These are phyloP conservation scores for Takashimella koratensis DNA, from an alignment of 1,284 basidiomycete species.

Conservation along the genomic window DNA sequence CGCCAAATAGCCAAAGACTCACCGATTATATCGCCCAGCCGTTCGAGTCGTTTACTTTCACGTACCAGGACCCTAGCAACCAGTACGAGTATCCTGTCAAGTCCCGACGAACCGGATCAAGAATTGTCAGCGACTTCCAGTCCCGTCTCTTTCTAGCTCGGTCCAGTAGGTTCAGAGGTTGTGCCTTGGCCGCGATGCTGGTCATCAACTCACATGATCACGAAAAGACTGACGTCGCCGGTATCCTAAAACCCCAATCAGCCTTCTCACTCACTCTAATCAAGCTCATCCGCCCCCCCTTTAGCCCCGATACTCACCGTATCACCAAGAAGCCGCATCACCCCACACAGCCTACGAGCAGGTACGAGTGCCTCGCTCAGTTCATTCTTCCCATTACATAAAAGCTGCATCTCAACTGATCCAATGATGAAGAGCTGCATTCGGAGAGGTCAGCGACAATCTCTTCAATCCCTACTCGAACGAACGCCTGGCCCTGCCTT, in stretches of 20 bases:
- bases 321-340: conserved; percentile 7
- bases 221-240: background rate
- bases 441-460: conserved; percentile 2
- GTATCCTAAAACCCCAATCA: no score
- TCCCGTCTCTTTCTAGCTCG: no score
- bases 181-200: no score
- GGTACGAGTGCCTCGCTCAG: conserved; percentile 10
- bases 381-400: conserved; percentile 8
- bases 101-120: no score
- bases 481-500: no score
- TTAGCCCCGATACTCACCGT: background rate
- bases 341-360: conserved; percentile 12
- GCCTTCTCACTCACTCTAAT: no score
- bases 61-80: conserved; percentile 9
- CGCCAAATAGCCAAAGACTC: conserved; percentile 1
- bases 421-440: conserved; percentile 14
- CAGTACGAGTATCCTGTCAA: conserved; percentile 8
- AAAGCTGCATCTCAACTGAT: conserved; percentile 9
- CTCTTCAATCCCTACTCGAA: no score
- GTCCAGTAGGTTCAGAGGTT: background rate
- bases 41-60: conserved; percentile 8
- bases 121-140: no score
- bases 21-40: conserved; percentile 8
- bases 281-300: no score
- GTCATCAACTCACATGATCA: conserved; percentile 6